phyloP scores from a whole-genome alignment of 805 yeast species.

The Pichia scutulata region DNA sequence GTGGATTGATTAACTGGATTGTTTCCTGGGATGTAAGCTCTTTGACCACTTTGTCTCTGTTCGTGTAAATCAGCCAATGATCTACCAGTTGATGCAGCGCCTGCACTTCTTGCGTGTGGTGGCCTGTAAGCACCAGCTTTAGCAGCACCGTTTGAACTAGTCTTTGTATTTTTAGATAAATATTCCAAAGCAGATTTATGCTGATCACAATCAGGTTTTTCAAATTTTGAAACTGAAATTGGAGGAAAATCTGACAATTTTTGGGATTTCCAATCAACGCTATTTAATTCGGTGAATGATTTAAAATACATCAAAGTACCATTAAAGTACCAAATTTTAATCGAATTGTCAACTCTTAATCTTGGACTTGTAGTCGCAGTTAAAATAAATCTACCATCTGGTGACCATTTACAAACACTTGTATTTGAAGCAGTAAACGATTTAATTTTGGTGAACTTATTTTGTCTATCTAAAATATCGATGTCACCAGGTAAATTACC shows the following conservation, averaged over 20 bases:
- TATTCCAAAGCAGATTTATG: conserved; percentile 65
- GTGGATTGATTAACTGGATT: conserved; percentile 28
- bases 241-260: conserved; percentile 47
- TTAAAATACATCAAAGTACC: conserved; percentile 74
- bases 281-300: conserved; percentile 73
- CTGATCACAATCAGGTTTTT: conserved; percentile 46
- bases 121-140: conserved; percentile 93
- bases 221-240: conserved; percentile 36
- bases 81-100: conserved; percentile 32
- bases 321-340: conserved; percentile 85
- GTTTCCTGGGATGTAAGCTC: conserved; percentile 16
- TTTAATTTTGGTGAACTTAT: conserved; percentile 70
- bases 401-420: conserved; percentile 96
- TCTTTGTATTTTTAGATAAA: conserved; percentile 32
- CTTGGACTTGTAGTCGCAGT: conserved; percentile 98
- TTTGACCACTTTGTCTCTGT: conserved; percentile 14
- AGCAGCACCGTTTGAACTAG: conserved; percentile 27
- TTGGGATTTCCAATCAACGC: conserved; percentile 81
- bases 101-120: conserved; percentile 67
- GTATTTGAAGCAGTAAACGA: conserved; percentile 90
- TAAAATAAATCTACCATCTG: conserved; percentile 86
- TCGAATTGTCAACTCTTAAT: conserved; percentile 92
- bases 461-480: conserved; percentile 87
- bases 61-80: conserved; percentile 55
- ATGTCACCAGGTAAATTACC: conserved; percentile 97